A percentile compares a stretch with the other conserved stretches of the same genome.
phyloP scores from a whole-genome alignment of 2,329 filamentous ascomycete species.

The Celoporthe dispersa region DNA sequence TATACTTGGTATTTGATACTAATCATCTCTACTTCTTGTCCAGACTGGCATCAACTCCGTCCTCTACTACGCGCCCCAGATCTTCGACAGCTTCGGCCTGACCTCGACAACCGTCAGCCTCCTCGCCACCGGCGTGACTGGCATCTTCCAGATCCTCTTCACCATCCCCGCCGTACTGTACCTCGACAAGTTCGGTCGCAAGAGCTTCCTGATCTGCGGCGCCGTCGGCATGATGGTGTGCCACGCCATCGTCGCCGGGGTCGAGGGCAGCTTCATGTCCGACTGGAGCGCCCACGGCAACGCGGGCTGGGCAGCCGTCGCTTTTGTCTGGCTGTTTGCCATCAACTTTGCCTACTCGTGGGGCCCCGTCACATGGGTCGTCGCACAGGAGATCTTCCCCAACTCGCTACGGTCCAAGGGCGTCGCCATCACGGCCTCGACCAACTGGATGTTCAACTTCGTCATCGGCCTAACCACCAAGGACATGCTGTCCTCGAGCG shows the following conservation, averaged over 20 bases:
- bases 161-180: constrained; percentile 29
- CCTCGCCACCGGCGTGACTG: constrained; percentile 30
- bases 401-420: constrained; percentile 34
- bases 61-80: constrained; percentile 33
- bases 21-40: background rate
- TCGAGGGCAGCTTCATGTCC: constrained; percentile 26
- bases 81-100: constrained; percentile 30
- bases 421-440: constrained; percentile 33
- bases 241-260: constrained; percentile 29
- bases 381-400: constrained; percentile 35
- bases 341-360: constrained; percentile 43
- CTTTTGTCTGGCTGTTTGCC: constrained; percentile 32
- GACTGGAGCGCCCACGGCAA: constrained; percentile 17
- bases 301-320: constrained; percentile 28
- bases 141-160: constrained; percentile 29
- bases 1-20: background rate
- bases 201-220: constrained; percentile 28
- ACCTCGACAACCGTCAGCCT: constrained; percentile 27
- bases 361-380: constrained; percentile 40
- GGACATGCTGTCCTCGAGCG: constrained; percentile 29
- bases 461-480: constrained; percentile 29
- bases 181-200: constrained; percentile 30
- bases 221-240: constrained; percentile 30
- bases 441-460: constrained; percentile 37
- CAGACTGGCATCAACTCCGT: constrained; percentile 33